Conservation (phyloP, 2,329 filamentous ascomycete species). For the Claviceps humidiphila region DNA sequence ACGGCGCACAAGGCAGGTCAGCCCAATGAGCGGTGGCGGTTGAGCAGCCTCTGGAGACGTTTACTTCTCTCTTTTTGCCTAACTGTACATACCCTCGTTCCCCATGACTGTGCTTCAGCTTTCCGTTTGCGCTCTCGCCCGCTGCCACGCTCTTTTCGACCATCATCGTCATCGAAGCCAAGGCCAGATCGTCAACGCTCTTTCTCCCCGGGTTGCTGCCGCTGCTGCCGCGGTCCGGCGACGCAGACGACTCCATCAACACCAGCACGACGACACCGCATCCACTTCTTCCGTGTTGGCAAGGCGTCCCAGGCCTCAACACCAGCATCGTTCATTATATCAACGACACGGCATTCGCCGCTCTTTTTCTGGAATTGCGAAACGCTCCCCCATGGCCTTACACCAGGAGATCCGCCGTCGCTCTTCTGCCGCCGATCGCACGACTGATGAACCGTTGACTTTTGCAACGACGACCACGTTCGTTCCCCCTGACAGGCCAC, state of each 20-base stretch:
- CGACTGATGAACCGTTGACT: constrained; percentile 15
- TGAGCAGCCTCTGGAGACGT: constrained; percentile 1
- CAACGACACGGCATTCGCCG: constrained; percentile 1
- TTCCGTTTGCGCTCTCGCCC: constrained; percentile 32
- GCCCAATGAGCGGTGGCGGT: not conserved
- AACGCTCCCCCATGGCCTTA: constrained; percentile 20
- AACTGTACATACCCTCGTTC: constrained; percentile 8
- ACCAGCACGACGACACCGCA: not conserved
- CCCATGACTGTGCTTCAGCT: constrained; percentile 36
- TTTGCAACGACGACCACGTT: constrained; percentile 11
- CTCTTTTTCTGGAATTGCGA: constrained; percentile 11
- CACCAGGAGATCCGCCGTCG: constrained; percentile 27
- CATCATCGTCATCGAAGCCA: constrained; percentile 28
- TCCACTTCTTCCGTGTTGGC: constrained; percentile 2
- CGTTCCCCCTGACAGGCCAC: constrained; percentile 9
- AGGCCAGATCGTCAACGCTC: constrained; percentile 25
- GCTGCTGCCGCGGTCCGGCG: constrained; percentile 26
- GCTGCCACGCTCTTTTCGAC: constrained; percentile 31
- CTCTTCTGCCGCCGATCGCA: constrained; percentile 24
- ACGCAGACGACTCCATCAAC: constrained; percentile 15
- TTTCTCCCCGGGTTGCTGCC: constrained; percentile 29
- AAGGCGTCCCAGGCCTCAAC: constrained; percentile 17
- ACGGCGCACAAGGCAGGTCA: not conserved
- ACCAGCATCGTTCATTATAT: constrained; percentile 11
- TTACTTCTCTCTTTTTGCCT: constrained; percentile 11